These are phyloP conservation scores for Citrus cavaleriei DNA, from an alignment of 345 rosid species.

Conservation along the genomic window DNA sequence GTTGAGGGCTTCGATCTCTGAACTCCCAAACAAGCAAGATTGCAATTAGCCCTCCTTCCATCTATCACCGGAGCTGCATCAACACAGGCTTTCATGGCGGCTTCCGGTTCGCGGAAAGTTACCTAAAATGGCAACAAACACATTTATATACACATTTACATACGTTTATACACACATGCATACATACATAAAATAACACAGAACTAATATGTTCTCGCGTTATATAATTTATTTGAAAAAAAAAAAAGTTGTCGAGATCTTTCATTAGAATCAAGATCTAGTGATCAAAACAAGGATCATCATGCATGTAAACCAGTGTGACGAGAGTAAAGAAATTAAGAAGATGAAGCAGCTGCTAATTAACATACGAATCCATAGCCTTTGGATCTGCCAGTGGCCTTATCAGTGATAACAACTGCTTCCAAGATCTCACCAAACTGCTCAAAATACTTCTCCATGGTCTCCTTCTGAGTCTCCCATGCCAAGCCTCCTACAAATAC, in stretches of 20 bases:
- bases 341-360: neutral
- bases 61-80: conserved; percentile 96
- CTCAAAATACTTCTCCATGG: conserved; percentile 89
- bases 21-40: conserved; percentile 89
- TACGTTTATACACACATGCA: neutral
- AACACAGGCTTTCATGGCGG: conserved; percentile 89
- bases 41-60: conserved; percentile 97
- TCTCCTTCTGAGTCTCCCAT: conserved; percentile 95
- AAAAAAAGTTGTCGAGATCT: conserved; percentile 11
- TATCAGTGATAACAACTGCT: conserved; percentile 96
- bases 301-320: neutral
- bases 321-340: neutral
- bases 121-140: conserved; percentile 44
- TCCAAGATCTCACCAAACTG: conserved; percentile 98
- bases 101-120: conserved; percentile 89
- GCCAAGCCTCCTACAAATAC: conserved; percentile 98
- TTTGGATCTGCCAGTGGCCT: conserved; percentile 97
- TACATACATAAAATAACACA: neutral
- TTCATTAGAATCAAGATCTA: conserved; percentile 17
- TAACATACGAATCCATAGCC: conserved; percentile 94
- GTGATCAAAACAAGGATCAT: neutral
- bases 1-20: conserved; percentile 98
- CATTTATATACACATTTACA: neutral
- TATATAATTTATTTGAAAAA: neutral
- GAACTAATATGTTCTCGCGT: neutral